A percentile compares a stretch with the other conserved stretches of the same genome.
Evolutionary conservation across 805 yeast genomes (phyloP).

Genomic region (Metschnikowia reukaufii): DNA sequence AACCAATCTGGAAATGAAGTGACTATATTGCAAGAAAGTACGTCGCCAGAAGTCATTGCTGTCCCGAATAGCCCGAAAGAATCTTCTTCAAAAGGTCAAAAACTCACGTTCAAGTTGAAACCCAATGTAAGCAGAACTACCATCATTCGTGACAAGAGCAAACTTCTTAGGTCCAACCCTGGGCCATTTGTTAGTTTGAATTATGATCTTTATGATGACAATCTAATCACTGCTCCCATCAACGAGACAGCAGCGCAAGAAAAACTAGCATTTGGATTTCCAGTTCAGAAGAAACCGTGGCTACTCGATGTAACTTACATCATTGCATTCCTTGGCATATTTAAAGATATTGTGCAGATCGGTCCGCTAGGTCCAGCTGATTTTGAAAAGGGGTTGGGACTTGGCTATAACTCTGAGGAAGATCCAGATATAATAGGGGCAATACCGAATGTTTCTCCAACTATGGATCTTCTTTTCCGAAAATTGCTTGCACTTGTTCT

Average conservation of each 20-base stretch:
- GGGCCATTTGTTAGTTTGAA: conserved; percentile 39
- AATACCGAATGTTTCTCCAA: conserved; percentile 22
- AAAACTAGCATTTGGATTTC: conserved; percentile 36
- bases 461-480: conserved; percentile 36
- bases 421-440: not conserved
- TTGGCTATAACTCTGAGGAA: conserved; percentile 12
- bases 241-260: conserved; percentile 24
- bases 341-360: conserved; percentile 26
- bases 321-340: conserved; percentile 33
- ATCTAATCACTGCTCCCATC: conserved; percentile 22
- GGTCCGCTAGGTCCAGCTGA: conserved; percentile 37
- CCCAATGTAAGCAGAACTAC: conserved; percentile 28
- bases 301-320: conserved; percentile 32
- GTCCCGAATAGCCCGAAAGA: not conserved
- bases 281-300: conserved; percentile 27
- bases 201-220: conserved; percentile 41
- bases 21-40: not conserved
- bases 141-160: conserved; percentile 28
- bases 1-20: not conserved
- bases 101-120: conserved; percentile 4
- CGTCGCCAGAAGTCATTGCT: not conserved
- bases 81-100: conserved; percentile 1
- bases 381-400: conserved; percentile 36
- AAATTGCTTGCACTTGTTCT: conserved; percentile 34
- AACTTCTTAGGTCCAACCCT: conserved; percentile 35